These are phyloP conservation scores for Mycena maculata DNA, from an alignment of 768 basidiomycete genomes.

Conservation along the genomic window DNA sequence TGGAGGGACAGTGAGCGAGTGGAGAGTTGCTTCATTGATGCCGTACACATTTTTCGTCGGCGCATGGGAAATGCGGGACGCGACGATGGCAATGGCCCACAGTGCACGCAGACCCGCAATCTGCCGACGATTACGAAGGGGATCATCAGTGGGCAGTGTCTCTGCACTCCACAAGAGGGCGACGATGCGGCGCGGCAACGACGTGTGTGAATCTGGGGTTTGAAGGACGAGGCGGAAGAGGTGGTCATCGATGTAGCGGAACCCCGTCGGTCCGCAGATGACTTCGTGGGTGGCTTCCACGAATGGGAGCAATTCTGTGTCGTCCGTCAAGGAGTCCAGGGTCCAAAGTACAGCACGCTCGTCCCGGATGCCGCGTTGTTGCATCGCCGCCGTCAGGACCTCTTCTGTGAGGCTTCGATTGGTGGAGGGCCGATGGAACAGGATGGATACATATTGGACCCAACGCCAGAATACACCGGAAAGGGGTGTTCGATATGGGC, in stretches of 20 bases:
- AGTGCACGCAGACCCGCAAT: constrained; percentile 5
- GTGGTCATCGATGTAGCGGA: constrained; percentile 19
- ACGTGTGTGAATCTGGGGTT: constrained; percentile 17
- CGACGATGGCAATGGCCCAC: constrained; percentile 23
- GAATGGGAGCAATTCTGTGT: constrained; percentile 27
- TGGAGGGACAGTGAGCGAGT: background rate
- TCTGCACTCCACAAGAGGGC: constrained; percentile 17
- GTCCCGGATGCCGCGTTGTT: constrained; percentile 16
- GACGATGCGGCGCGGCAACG: constrained; percentile 12
- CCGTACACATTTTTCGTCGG: background rate
- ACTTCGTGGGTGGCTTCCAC: constrained; percentile 26
- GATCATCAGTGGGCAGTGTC: background rate
- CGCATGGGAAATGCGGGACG: background rate
- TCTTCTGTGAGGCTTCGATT: constrained; percentile 13
- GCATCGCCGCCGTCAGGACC: constrained; percentile 13
- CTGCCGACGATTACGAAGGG: constrained; percentile 4
- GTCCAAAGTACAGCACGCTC: constrained; percentile 30
- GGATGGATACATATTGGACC: background rate
- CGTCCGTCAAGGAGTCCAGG: constrained; percentile 25
- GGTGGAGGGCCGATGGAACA: constrained; percentile 3
- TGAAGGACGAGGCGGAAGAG: constrained; percentile 25
- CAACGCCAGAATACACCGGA: constrained; percentile 20
- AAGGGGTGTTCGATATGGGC: constrained; percentile 14
- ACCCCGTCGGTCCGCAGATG: constrained; percentile 15
- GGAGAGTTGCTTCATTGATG: background rate